These are phyloP conservation scores for Karstenula rhodostoma DNA, from an alignment of 2,329 filamentous ascomycete species.

Conservation along the genomic window DNA sequence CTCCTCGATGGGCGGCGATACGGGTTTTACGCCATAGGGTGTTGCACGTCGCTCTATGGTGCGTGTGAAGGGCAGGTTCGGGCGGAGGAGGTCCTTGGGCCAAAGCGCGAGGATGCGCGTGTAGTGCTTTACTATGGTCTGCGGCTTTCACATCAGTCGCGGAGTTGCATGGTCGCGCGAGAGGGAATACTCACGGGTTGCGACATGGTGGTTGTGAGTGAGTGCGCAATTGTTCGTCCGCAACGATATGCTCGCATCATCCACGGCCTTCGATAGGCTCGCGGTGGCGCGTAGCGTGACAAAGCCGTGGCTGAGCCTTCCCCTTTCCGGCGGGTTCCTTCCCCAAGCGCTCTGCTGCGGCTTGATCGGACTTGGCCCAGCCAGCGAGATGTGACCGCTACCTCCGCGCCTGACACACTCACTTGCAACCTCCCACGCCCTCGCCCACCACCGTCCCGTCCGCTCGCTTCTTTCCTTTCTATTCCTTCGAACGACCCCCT, in stretches of 20 bases:
- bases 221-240: slow-evolving; percentile 3
- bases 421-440: not conserved
- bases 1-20: slow-evolving; percentile 27
- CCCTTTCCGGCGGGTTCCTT: not conserved
- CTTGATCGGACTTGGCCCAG: not conserved
- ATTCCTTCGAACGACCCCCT: slow-evolving; percentile 7
- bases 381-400: slow-evolving; percentile 1
- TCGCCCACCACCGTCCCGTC: slow-evolving; percentile 3
- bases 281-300: slow-evolving; percentile 8
- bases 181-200: not conserved
- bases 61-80: slow-evolving; percentile 55
- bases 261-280: slow-evolving; percentile 11
- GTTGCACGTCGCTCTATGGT: slow-evolving; percentile 53
- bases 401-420: slow-evolving; percentile 18
- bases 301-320: slow-evolving; percentile 12
- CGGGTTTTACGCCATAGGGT: slow-evolving; percentile 37
- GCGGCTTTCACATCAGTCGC: slow-evolving; percentile 13
- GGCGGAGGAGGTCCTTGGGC: slow-evolving; percentile 60
- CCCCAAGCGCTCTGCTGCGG: not conserved
- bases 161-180: too few species aligned
- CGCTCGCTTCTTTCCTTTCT: slow-evolving; percentile 20
- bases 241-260: slow-evolving; percentile 1
- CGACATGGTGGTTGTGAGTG: slow-evolving; percentile 10
- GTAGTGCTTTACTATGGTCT: slow-evolving; percentile 57
- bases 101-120: slow-evolving; percentile 58